Evolutionary conservation across 805 yeast genomes (phyloP).

Genomic region (Middelhovenomyces tepae): DNA sequence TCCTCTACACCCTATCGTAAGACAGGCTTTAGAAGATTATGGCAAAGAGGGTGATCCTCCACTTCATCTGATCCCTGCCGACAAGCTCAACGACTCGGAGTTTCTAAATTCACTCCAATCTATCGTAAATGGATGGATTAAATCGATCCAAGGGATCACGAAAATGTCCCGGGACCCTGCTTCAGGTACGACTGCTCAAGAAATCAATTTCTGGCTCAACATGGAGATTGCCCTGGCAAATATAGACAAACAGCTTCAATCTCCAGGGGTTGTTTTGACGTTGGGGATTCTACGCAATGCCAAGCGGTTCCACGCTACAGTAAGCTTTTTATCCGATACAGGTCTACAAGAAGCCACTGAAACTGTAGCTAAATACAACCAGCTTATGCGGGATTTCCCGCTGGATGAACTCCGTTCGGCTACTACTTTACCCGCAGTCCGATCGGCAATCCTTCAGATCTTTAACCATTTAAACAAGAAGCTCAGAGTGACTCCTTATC

Average conservation of each 20-base stretch:
- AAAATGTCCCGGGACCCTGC: conserved; percentile 42
- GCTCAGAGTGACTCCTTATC: conserved; percentile 51
- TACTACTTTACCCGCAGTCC: conserved; percentile 36
- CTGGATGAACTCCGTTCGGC: conserved; percentile 48
- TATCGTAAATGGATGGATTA: conserved; percentile 67
- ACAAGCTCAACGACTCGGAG: conserved; percentile 38
- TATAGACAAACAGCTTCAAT: conserved; percentile 48
- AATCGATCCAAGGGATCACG: conserved; percentile 49
- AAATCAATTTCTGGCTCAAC: conserved; percentile 69
- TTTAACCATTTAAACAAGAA: conserved; percentile 54
- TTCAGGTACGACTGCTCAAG: conserved; percentile 53
- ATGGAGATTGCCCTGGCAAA: conserved; percentile 52
- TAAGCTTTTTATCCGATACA: conserved; percentile 63
- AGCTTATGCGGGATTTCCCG: conserved; percentile 63
- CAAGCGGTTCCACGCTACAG: conserved; percentile 72
- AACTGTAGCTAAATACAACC: conserved; percentile 47
- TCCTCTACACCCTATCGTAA: conserved; percentile 44
- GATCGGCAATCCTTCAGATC: conserved; percentile 36
- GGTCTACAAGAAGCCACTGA: conserved; percentile 50
- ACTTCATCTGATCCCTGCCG: conserved; percentile 28
- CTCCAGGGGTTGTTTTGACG: conserved; percentile 46
- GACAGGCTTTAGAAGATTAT: conserved; percentile 28
- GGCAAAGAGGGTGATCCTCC: conserved; percentile 18
- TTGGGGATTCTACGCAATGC: conserved; percentile 55
- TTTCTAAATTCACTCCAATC: conserved; percentile 63